These are phyloP conservation scores for Xylaria palmicola DNA, from an alignment of 495 filamentous ascomycete species.

Conservation along the genomic window DNA sequence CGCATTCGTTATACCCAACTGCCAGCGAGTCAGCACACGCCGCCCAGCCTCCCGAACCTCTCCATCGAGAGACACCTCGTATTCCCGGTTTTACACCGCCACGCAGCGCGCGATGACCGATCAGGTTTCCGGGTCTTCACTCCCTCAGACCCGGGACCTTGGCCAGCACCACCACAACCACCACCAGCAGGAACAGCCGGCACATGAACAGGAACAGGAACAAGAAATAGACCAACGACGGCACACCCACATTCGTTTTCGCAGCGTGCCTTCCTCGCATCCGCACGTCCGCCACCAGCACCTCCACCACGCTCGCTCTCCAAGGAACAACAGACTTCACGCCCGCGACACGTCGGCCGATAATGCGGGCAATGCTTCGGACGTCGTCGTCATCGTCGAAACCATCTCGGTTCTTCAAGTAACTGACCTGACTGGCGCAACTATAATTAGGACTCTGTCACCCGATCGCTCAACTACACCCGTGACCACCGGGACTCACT, in stretches of 20 bases:
- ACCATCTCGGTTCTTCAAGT: slow-evolving; percentile 52
- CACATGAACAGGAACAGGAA: slow-evolving; percentile 26
- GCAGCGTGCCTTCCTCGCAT: slow-evolving; percentile 20
- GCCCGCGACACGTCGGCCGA: slow-evolving; percentile 25
- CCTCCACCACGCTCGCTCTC: slow-evolving; percentile 37
- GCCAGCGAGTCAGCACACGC: slow-evolving; percentile 20
- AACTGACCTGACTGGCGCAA: slow-evolving; percentile 46
- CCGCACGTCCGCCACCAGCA: slow-evolving; percentile 24
- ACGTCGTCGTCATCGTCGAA: slow-evolving; percentile 42
- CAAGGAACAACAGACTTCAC: slow-evolving; percentile 30
- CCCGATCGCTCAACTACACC: slow-evolving; percentile 20
- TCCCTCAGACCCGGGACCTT: slow-evolving; percentile 51
- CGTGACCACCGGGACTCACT: slow-evolving; percentile 4
- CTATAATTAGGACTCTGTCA: slow-evolving; percentile 38
- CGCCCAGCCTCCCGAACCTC: slow-evolving; percentile 8
- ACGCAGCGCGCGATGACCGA: slow-evolving; percentile 49
- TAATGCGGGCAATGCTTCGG: slow-evolving; percentile 15
- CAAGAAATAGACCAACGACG: slow-evolving; percentile 27
- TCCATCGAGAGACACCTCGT: slow-evolving; percentile 28
- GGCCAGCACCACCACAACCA: slow-evolving; percentile 33
- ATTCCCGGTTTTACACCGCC: slow-evolving; percentile 36
- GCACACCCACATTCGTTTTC: slow-evolving; percentile 30
- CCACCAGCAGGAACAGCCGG: slow-evolving; percentile 16
- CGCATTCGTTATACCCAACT: slow-evolving; percentile 18
- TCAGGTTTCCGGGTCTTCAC: slow-evolving; percentile 51